Conservation (phyloP, 306 rosid species). For the Elaeagnus macrophylla region DNA sequence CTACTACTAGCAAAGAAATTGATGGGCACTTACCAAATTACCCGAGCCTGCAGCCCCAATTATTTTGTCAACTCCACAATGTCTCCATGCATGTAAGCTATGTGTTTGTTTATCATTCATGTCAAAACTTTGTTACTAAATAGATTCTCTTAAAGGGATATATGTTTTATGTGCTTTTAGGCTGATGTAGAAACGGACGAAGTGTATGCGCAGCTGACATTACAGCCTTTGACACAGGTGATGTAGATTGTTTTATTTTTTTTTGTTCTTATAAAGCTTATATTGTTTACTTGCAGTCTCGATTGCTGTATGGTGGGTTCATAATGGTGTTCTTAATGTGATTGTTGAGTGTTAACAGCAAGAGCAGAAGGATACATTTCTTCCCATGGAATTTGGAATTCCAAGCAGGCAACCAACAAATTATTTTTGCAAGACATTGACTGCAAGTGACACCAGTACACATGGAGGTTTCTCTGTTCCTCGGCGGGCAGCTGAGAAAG, state of each 20-base stretch:
- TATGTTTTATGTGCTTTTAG: slow-evolving; percentile 40
- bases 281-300: neutral
- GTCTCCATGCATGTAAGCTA: slow-evolving; percentile 73
- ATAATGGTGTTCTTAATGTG: neutral
- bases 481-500: slow-evolving; percentile 93
- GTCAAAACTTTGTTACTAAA: neutral
- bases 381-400: slow-evolving; percentile 77
- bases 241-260: slow-evolving; percentile 5
- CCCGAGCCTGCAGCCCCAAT: slow-evolving; percentile 73
- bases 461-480: slow-evolving; percentile 95
- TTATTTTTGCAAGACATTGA: slow-evolving; percentile 84
- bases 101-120: neutral
- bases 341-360: slow-evolving; percentile 29
- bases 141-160: neutral
- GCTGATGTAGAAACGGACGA: slow-evolving; percentile 91
- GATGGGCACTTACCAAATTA: slow-evolving; percentile 79
- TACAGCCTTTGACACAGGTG: slow-evolving; percentile 82
- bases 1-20: slow-evolving; percentile 68
- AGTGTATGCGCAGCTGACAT: slow-evolving; percentile 91
- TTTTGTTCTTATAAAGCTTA: neutral
- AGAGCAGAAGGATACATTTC: slow-evolving; percentile 91
- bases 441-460: slow-evolving; percentile 85
- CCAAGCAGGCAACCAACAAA: slow-evolving; percentile 82
- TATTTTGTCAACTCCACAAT: slow-evolving; percentile 79
- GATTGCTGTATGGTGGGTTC: neutral